phyloP scores from a whole-genome alignment of 2,329 filamentous ascomycete genomes.

The Sarocladium brachiariae region DNA sequence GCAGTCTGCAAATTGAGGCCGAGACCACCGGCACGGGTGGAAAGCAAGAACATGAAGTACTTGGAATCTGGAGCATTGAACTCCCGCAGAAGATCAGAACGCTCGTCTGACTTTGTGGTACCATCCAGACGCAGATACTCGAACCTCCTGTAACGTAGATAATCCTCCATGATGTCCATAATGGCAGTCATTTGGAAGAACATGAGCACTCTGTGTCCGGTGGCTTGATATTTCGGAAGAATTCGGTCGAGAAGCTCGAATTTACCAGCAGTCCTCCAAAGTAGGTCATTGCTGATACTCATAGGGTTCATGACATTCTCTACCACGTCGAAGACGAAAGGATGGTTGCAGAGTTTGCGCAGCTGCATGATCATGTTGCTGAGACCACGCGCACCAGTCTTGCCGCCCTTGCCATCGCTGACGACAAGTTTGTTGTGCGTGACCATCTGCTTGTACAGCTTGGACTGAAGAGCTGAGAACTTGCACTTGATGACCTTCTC shows the following conservation, averaged over 20 bases:
- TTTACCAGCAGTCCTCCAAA: conserved; percentile 95
- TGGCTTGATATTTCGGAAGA: conserved; percentile 84
- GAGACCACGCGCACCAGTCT: conserved; percentile 85
- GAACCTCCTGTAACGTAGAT: conserved; percentile 74
- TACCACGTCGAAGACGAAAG: conserved; percentile 96
- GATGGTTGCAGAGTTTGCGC: conserved; percentile 97
- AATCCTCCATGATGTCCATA: conserved; percentile 99
- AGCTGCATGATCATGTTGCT: conserved; percentile 99
- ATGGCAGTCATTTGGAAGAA: conserved; percentile 99
- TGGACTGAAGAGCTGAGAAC: conserved; percentile 88
- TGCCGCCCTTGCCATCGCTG: conserved; percentile 90
- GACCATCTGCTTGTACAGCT: conserved; percentile 95
- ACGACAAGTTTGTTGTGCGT: conserved; percentile 92
- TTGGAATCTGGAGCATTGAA: conserved; percentile 89
- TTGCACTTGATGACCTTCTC: conserved; percentile 99
- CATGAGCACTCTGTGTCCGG: conserved; percentile 93
- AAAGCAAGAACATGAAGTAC: conserved; percentile 98
- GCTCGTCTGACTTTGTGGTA: conserved; percentile 95
- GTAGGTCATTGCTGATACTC: conserved; percentile 79
- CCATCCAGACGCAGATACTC: conserved; percentile 90
- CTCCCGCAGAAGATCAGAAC: conserved; percentile 77
- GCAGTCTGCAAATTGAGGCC: conserved; percentile 96
- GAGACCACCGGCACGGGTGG: conserved; percentile 94
- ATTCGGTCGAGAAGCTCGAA: conserved; percentile 92
- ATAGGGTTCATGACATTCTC: conserved; percentile 96